Conservation (phyloP, 805 yeast genomes). For the Cyberlindnera mississippiensis region DNA sequence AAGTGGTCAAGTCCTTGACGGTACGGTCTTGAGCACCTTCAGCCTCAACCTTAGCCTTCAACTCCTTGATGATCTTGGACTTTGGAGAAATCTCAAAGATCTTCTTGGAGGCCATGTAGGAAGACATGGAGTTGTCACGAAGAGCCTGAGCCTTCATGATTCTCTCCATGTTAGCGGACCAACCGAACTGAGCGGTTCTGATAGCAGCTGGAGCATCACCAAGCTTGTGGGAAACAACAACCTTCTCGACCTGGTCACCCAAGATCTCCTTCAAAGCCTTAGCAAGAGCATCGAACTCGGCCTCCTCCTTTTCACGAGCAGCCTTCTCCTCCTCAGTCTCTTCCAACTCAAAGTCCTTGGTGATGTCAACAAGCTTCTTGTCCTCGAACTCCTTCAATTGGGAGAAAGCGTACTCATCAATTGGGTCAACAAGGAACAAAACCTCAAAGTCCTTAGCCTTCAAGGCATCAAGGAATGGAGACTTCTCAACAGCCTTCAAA, state of each 20-base stretch:
- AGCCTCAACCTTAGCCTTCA: constrained; percentile 92
- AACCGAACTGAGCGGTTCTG: constrained; percentile 99
- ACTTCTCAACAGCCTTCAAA: constrained; percentile 94
- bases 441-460: constrained; percentile 99
- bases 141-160: constrained; percentile 99
- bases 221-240: constrained; percentile 94
- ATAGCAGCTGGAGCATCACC: constrained; percentile 99
- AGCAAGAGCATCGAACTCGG: constrained; percentile 90
- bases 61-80: constrained; percentile 92
- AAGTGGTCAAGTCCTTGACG: constrained; percentile 94
- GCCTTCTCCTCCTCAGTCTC: constrained; percentile 98
- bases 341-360: constrained; percentile 98
- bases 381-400: constrained; percentile 99
- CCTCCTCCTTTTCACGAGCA: constrained; percentile 87
- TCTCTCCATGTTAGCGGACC: constrained; percentile 99
- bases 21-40: constrained; percentile 98
- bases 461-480: constrained; percentile 98
- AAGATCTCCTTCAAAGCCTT: constrained; percentile 94
- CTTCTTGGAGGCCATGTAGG: constrained; percentile 99
- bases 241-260: constrained; percentile 99
- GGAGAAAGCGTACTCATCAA: constrained; percentile 99
- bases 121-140: constrained; percentile 97
- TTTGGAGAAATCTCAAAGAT: constrained; percentile 98
- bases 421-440: constrained; percentile 96
- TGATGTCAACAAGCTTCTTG: constrained; percentile 97